Evolutionary conservation across 495 filamentous ascomycete species (phyloP).

Genomic region (Penicillium roqueforti): DNA sequence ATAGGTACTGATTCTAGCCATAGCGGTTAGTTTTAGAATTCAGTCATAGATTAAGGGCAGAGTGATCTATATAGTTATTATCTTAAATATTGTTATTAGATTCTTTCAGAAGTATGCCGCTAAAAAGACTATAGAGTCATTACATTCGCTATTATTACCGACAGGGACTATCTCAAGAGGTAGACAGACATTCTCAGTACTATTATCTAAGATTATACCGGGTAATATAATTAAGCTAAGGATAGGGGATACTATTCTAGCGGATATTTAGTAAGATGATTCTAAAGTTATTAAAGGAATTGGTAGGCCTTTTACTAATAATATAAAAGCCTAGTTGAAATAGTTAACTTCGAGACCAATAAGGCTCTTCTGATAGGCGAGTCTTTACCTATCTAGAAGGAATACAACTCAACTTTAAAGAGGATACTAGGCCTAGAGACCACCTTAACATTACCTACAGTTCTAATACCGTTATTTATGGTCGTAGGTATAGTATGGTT

Average conservation of each 20-base stretch:
- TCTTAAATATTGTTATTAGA: slow-evolving; percentile 60
- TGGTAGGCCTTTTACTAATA: slow-evolving; percentile 23
- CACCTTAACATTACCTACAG: slow-evolving; percentile 44
- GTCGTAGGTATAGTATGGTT: slow-evolving; percentile 74
- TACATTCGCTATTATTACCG: slow-evolving; percentile 55
- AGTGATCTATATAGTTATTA: slow-evolving; percentile 59
- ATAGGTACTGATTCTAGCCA: slow-evolving; percentile 58
- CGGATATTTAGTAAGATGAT: slow-evolving; percentile 62
- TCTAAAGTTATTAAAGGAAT: slow-evolving; percentile 40
- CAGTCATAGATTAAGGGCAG: slow-evolving; percentile 64
- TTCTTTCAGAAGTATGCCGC: slow-evolving; percentile 65
- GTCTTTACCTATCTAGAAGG: slow-evolving; percentile 44
- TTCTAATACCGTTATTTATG: slow-evolving; percentile 72
- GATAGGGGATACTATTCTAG: slow-evolving; percentile 76
- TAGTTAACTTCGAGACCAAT: slow-evolving; percentile 62
- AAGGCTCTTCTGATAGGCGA: slow-evolving; percentile 71
- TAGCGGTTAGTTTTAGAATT: slow-evolving; percentile 63
- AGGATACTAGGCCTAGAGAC: slow-evolving; percentile 62
- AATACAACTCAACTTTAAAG: slow-evolving; percentile 66
- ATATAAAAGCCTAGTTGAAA: slow-evolving; percentile 37
- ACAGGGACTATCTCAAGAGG: slow-evolving; percentile 51
- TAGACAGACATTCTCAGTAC: slow-evolving; percentile 44
- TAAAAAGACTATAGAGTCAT: slow-evolving; percentile 67
- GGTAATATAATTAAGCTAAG: slow-evolving; percentile 66
- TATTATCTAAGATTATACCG: slow-evolving; percentile 49